Conservation (phyloP, 2,329 filamentous ascomycete species). For the Chrysoporthe deuterocubensis region DNA sequence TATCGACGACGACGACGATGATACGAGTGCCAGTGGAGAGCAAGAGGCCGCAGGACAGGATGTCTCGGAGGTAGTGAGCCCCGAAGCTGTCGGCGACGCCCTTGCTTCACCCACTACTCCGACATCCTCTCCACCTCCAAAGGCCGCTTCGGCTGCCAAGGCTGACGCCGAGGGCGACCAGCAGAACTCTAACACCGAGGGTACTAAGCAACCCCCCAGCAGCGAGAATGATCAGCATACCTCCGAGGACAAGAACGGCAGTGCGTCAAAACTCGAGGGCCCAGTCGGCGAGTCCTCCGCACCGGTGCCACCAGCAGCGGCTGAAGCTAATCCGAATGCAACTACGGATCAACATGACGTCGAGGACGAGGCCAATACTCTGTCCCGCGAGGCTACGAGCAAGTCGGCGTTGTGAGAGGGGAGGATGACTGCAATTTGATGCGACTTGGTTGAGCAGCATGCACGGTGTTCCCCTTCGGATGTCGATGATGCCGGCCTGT, state of each 20-base stretch:
- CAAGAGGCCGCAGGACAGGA: not conserved
- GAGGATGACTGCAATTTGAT: too few species aligned
- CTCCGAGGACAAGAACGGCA: not conserved
- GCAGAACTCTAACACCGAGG: too few species aligned
- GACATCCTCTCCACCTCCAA: not conserved
- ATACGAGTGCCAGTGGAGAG: not conserved
- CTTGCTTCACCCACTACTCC: not conserved
- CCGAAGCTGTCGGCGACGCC: not conserved
- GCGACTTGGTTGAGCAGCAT: too few species aligned
- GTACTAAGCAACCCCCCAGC: not conserved
- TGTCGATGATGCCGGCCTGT: constrained; percentile 1
- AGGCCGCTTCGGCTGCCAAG: not conserved
- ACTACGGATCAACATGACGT: not conserved
- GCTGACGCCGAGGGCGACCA: not conserved
- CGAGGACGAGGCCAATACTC: not conserved
- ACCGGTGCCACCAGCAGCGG: not conserved
- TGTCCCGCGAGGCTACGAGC: not conserved
- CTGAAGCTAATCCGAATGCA: not conserved
- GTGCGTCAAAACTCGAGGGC: not conserved
- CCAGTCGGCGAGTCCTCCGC: not conserved
- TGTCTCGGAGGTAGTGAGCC: not conserved
- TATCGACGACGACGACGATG: constrained; percentile 26
- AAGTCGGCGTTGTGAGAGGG: constrained; percentile 13
- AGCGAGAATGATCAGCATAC: too few species aligned
- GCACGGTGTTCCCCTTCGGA: not conserved